phyloP scores from a whole-genome alignment of 1,284 basidiomycete genomes.

The Rhizoctonia solani region DNA sequence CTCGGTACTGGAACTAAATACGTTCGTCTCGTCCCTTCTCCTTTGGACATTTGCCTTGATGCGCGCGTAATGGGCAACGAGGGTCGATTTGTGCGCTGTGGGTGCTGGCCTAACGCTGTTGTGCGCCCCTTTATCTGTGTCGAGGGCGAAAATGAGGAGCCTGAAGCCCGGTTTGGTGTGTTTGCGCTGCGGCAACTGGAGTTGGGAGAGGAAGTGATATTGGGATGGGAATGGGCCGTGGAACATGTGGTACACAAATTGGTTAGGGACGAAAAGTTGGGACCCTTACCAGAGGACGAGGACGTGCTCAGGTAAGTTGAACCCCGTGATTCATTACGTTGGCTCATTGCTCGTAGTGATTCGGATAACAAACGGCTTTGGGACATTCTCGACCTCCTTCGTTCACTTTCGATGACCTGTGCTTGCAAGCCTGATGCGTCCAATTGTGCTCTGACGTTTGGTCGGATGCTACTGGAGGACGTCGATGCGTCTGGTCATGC shows the following conservation, averaged over 20 bases:
- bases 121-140: constrained; percentile 74
- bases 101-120: constrained; percentile 90
- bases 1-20: constrained; percentile 54
- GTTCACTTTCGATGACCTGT: constrained; percentile 40
- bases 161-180: constrained; percentile 73
- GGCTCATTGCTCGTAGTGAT: constrained; percentile 36
- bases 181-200: constrained; percentile 81
- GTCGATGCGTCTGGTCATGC: constrained; percentile 17
- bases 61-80: constrained; percentile 77
- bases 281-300: constrained; percentile 36
- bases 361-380: constrained; percentile 38
- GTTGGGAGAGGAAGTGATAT: constrained; percentile 82
- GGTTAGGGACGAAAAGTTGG: constrained; percentile 65
- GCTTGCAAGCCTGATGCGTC: constrained; percentile 26
- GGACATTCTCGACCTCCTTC: constrained; percentile 39
- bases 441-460: constrained; percentile 24
- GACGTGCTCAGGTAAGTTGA: constrained; percentile 47
- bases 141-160: constrained; percentile 46
- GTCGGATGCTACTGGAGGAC: constrained; percentile 27
- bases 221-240: constrained; percentile 98
- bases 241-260: constrained; percentile 84
- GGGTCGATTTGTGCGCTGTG: constrained; percentile 76
- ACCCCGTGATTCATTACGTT: constrained; percentile 33
- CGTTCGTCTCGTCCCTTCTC: constrained; percentile 81
- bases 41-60: constrained; percentile 82